A percentile compares a stretch with the other conserved stretches of the same genome.
These are phyloP conservation scores for Psidium guajava DNA, from an alignment of 345 rosid genomes.

Conservation along the genomic window DNA sequence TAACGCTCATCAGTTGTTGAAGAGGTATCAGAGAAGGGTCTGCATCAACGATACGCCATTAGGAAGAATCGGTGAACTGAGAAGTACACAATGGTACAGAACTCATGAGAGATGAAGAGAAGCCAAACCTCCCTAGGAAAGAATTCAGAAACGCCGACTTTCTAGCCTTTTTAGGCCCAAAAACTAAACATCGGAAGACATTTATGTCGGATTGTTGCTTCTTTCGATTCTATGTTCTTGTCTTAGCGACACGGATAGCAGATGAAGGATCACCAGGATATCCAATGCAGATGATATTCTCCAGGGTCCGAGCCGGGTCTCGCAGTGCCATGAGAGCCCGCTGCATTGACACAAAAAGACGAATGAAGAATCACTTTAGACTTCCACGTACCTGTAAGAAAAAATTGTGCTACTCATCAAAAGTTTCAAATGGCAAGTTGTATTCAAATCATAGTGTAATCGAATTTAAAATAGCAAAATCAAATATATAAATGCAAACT, in stretches of 20 bases:
- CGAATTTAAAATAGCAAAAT: conserved; percentile 13
- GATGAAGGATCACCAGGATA: conserved; percentile 45
- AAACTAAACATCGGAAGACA: conserved; percentile 70
- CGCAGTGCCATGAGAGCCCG: conserved; percentile 87
- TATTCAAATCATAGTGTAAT: background rate
- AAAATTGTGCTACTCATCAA: background rate
- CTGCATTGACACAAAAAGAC: conserved; percentile 24
- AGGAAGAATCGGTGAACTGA: background rate
- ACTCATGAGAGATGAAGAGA: background rate
- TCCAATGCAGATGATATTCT: conserved; percentile 57
- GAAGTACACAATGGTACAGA: background rate
- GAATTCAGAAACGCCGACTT: conserved; percentile 64
- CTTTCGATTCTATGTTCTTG: conserved; percentile 50
- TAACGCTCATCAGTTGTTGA: conserved; percentile 36
- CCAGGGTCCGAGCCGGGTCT: conserved; percentile 59
- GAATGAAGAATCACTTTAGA: background rate
- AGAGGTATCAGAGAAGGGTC: conserved; percentile 47
- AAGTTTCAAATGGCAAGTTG: background rate
- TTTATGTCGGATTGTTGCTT: conserved; percentile 60
- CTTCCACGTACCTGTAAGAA: background rate
- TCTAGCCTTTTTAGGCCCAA: conserved; percentile 73
- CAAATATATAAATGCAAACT: background rate
- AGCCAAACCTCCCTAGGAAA: conserved; percentile 57
- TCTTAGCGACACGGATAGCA: conserved; percentile 52
- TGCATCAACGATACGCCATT: conserved; percentile 6